Evolutionary conservation across 2,329 filamentous ascomycete genomes (phyloP), one percentile per base, ranked within the genome.

Genomic region (Penicillium sp.): DNA sequence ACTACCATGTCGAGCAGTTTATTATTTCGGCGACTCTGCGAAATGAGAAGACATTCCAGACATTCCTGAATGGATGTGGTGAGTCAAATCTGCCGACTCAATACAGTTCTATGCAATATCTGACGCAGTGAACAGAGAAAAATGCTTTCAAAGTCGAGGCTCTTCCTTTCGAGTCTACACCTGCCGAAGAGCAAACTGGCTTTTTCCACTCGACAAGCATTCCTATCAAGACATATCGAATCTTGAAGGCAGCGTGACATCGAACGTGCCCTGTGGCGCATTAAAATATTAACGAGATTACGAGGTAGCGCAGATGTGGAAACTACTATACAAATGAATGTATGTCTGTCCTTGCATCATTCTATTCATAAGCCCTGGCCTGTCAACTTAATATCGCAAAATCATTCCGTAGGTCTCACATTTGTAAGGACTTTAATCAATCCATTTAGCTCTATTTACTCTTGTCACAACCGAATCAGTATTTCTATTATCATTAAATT

Each of bases 11-110:
- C 34, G 71, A 85, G 49, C 69, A 82, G 47, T 83, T 87, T 48
- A 74, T 89, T 57, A 84, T 89, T 62, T 81, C 86, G 3, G 83
- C 84, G 14, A 86, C 86, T 0, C 79, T 89, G 55, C 82, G 87
- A 57, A 89, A 88, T 60, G 78, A 82, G 57, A 76, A 86, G 54
- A 89, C 86, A 0, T 88, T 88, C 71, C 78, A 83, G 65, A 76
- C 79, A 28, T 88, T 89, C 68, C 70, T 81, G 64, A 75, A 81
- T 58, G 82, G 81, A 57, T 88, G 86, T 73, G 75, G 86, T 88
- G 75, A 70, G 85, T 69, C 68, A 6, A 34, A 5, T n/a, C 11
- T 1, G 15, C 20, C 1, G 14, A 39, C 11, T 25, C 2, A 17
- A 17, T 25, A 6, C 31, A 31, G 7, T 28, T 15, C 3, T 25